Evolutionary conservation across 176 grass and related monocot genomes (phyloP).

Genomic region (Melocanna baccifera): DNA sequence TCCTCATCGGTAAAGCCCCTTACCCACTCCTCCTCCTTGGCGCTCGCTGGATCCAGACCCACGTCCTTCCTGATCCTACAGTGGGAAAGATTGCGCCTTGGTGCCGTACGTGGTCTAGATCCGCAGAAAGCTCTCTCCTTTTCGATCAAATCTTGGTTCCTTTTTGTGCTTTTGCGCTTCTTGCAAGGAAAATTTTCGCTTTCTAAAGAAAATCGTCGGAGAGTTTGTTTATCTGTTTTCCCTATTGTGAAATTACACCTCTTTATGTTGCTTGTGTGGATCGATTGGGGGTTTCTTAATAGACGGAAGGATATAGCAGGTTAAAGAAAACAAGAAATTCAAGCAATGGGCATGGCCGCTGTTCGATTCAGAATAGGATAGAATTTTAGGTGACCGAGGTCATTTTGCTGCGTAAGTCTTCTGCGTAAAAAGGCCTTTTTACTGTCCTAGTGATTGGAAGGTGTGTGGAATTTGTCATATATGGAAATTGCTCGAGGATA

Average conservation of each 20-base stretch:
- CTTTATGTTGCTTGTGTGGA: not conserved
- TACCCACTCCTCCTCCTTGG: not conserved
- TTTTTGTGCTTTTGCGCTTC: not conserved
- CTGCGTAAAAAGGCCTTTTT: not conserved
- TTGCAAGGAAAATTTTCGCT: not conserved
- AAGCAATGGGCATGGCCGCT: not conserved
- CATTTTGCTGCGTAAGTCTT: not conserved
- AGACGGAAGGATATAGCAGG: not conserved
- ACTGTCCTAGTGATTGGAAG: not conserved
- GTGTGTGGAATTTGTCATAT: not conserved
- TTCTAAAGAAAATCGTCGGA: not conserved
- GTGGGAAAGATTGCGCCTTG: not conserved
- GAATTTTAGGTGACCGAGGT: not conserved
- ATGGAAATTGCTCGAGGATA: not conserved
- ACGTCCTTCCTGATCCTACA: not conserved
- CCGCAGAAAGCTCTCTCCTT: not conserved
- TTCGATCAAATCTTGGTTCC: not conserved
- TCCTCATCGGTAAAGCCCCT: conserved; percentile 59
- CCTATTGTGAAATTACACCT: not conserved
- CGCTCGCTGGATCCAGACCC: not conserved
- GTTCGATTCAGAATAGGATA: not conserved
- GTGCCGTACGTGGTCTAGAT: not conserved
- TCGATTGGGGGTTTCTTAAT: not conserved
- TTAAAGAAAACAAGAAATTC: not conserved
- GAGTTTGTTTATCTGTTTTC: not conserved